A percentile compares a stretch with the other conserved stretches of the same genome.
These are phyloP conservation scores for Metschnikowia peoriensis DNA, from an alignment of 805 yeast species.

Conservation along the genomic window DNA sequence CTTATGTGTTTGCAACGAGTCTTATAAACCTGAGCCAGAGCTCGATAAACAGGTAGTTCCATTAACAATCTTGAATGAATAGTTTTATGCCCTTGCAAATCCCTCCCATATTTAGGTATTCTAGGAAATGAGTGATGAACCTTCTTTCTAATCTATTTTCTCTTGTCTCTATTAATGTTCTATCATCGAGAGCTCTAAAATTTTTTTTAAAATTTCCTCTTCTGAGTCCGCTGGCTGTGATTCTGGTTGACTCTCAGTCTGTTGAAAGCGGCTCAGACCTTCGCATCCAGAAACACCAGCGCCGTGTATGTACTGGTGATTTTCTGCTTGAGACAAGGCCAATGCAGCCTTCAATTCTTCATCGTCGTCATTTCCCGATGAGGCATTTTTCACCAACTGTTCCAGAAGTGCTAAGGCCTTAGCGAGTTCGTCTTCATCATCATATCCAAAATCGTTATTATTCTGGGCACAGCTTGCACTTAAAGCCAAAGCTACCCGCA, in stretches of 20 bases:
- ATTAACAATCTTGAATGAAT: no score
- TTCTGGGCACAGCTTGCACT: constrained; percentile 16
- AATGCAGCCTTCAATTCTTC: constrained; percentile 8
- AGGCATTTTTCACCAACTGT: not conserved
- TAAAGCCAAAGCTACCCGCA: constrained; percentile 26
- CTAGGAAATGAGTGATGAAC: no score
- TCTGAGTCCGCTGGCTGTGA: constrained; percentile 8
- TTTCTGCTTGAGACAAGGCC: constrained; percentile 7
- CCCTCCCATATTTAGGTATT: no score
- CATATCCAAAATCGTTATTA: constrained; percentile 8
- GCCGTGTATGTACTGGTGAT: constrained; percentile 12
- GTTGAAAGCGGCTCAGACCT: constrained; percentile 7
- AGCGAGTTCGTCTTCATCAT: constrained; percentile 22
- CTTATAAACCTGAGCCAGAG: no score
- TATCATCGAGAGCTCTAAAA: constrained; percentile 21
- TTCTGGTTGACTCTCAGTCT: not conserved
- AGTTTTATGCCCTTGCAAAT: no score
- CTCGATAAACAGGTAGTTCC: no score
- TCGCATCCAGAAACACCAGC: not conserved
- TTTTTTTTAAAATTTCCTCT: constrained; percentile 20
- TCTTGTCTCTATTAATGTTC: constrained; percentile 8
- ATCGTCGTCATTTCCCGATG: not conserved
- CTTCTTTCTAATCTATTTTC: not conserved
- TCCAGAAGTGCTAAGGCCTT: constrained; percentile 13
- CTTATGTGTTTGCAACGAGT: no score